phyloP scores from a whole-genome alignment of 2,329 filamentous ascomycete genomes.

The Chalaropsis ovoidea region DNA sequence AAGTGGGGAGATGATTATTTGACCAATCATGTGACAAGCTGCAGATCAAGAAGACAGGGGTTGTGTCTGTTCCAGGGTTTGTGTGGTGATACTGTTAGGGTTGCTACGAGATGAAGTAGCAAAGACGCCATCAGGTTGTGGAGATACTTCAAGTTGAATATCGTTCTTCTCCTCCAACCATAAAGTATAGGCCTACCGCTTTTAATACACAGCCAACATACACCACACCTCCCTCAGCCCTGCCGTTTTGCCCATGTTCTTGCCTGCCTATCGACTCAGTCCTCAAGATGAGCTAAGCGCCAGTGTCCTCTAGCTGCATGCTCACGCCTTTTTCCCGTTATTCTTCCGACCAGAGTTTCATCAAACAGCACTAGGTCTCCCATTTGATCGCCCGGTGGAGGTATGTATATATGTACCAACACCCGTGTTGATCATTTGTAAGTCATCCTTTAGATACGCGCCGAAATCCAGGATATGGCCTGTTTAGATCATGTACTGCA shows the following conservation, averaged over 20 bases:
- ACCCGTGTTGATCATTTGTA: neutral
- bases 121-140: too few species aligned
- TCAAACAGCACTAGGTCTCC: neutral
- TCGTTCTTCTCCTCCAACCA: too few species aligned
- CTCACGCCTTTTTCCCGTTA: neutral
- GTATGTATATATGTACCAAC: neutral
- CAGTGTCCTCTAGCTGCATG: neutral
- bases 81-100: too few species aligned
- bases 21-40: neutral
- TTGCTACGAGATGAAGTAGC: too few species aligned
- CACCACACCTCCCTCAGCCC: too few species aligned
- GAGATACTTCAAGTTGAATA: too few species aligned
- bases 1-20: neutral
- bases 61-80: neutral
- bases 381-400: neutral
- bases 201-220: too few species aligned
- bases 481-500: neutral
- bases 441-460: neutral
- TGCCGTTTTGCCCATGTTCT: too few species aligned
- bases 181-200: too few species aligned
- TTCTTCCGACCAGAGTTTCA: neutral
- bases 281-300: conserved; percentile 2
- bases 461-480: neutral
- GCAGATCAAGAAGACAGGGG: neutral
- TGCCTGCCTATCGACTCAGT: too few species aligned